Evolutionary conservation across 495 filamentous ascomycete species (phyloP).

Genomic region (Xylaria castorea): DNA sequence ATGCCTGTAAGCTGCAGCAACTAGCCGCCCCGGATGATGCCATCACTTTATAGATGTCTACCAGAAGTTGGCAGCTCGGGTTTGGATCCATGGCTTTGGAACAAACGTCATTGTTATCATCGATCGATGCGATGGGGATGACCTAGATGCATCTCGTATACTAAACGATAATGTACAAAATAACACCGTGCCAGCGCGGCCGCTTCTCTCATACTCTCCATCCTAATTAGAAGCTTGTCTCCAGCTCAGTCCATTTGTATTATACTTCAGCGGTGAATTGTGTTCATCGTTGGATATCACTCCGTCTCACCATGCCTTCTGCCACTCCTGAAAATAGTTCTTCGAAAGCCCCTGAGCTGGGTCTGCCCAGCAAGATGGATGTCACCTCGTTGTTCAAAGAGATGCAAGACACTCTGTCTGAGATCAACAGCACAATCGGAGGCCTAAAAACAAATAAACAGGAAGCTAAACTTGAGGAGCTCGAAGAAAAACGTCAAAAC

Average conservation of each 20-base stretch:
- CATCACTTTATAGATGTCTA: not conserved
- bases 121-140: not conserved
- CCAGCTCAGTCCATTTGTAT: not conserved
- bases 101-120: not conserved
- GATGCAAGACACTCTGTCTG: not conserved
- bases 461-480: not conserved
- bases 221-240: not conserved
- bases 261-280: not conserved
- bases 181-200: not conserved
- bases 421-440: not conserved
- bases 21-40: not conserved
- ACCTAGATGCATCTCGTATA: not conserved
- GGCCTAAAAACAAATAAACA: not conserved
- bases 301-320: not conserved
- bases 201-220: not conserved
- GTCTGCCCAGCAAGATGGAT: not conserved
- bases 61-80: not conserved
- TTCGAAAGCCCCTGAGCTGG: not conserved
- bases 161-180: not conserved
- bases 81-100: not conserved
- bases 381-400: not conserved
- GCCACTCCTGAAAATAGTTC: not conserved
- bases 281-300: not conserved
- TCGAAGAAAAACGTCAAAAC: not conserved
- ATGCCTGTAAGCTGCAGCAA: not conserved